Percentiles rank a stretch among this genome's conserved stretches.
Evolutionary conservation across 1,284 basidiomycete genomes (phyloP).

Genomic region (Cutaneotrichosporon dermatis): DNA sequence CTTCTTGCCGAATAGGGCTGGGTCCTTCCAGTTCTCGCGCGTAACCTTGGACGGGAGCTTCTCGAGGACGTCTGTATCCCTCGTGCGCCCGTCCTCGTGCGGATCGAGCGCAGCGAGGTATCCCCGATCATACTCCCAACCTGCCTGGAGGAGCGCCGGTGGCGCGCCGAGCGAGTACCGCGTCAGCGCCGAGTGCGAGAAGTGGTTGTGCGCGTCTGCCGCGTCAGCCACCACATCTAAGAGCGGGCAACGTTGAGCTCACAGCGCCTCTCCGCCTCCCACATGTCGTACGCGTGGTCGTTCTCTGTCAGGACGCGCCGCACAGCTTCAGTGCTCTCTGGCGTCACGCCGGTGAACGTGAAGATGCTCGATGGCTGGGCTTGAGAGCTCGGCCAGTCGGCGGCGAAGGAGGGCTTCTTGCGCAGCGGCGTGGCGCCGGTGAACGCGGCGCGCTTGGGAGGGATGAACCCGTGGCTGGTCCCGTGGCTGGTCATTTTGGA

Average conservation of each 20-base stretch:
- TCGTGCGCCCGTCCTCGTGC: constrained; percentile 39
- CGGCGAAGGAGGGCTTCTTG: constrained; percentile 7
- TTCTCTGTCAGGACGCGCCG: constrained; percentile 58
- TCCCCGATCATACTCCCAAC: constrained; percentile 29
- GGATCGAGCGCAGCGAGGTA: constrained; percentile 53
- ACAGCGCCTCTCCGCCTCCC: constrained; percentile 43
- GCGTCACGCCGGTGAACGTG: constrained; percentile 54
- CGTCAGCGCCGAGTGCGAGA: constrained; percentile 53
- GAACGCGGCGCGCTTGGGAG: not conserved
- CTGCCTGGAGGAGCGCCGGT: constrained; percentile 53
- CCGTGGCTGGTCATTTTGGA: not conserved
- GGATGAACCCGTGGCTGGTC: not conserved
- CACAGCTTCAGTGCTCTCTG: constrained; percentile 52
- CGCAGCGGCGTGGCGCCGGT: not conserved
- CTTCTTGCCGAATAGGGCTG: constrained; percentile 55
- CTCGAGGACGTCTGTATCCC: constrained; percentile 15
- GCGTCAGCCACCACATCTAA: not conserved
- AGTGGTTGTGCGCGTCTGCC: constrained; percentile 57
- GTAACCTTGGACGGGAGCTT: constrained; percentile 30
- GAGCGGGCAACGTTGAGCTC: not conserved
- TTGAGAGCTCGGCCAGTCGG: constrained; percentile 32
- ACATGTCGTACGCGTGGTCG: constrained; percentile 58
- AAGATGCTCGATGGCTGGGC: constrained; percentile 29
- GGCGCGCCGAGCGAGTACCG: constrained; percentile 63
- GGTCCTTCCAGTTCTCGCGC: constrained; percentile 54